Base-by-base conservation (phyloP, 352 stramenopile genomes). In the Phytophthora colocasiae region DNA sequence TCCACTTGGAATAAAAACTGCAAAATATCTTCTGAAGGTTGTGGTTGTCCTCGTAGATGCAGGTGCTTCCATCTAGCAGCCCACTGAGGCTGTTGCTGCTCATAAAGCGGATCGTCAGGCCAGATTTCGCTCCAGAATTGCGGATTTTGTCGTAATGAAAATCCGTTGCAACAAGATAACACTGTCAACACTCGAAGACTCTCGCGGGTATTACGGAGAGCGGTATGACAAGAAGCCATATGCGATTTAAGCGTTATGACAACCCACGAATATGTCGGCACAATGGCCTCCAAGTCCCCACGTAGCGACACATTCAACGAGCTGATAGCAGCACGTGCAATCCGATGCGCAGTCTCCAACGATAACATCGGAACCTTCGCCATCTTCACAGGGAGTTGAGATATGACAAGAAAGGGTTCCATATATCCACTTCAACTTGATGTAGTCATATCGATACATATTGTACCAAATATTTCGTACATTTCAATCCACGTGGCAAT, bases 41-140 rank as follows among this genome's bases (percentile, higher is more conserved):
- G 9, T 1, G 58, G 58, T 0, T 32, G 46, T 19, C 41, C 48
- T 57, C 32, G 34, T 2, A 63, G 14, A 47, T 54, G 47, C 47
- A 66, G 38, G n/a, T 58, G 31, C n/a, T 63, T 64, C 56, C 67
- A 63, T 52, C 56, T 58, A 6, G 12, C 24, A 6, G 40, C 22
- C 44, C 57, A 58, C 29, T 55, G 49, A 14, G 52, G 66, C 48
- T 63, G 58, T 24, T 66, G 34, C 0, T 39, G 29, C 34, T 47
- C 38, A 15, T 15, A 29, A 31, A 24, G 19, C 8, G 52, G 43
- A 22, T 58, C 43, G 0, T 41, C 32, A 4, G 63, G 52, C 32
- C 66, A 66, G 4, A 72, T 12, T 12, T 63, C 56, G 32, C 51
- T 62, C 68, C 63, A 75, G 40, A 75, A 75, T 17, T 31, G 48